Base-by-base conservation (phyloP, 768 basidiomycete genomes). In the Leccinum obscurum region DNA sequence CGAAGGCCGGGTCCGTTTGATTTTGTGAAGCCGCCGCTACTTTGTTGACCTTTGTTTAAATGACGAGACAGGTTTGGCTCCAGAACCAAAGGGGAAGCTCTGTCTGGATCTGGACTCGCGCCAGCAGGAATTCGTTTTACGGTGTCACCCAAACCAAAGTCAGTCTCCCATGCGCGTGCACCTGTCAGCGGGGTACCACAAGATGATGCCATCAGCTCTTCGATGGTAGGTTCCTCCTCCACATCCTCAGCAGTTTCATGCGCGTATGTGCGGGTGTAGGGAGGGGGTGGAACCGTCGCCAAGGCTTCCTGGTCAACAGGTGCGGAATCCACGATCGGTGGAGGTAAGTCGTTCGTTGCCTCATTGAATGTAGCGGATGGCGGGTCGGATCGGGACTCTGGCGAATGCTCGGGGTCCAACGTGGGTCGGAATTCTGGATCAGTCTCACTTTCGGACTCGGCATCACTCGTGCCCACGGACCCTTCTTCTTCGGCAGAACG, bases 101-200 rank as follows among this genome's bases (percentile, higher is more conserved):
- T n/a, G 11, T 15, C 48, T 9, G 51, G 14, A 13, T 58, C 59
- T 15, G 52, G 24, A 10, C 17, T 32, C 3, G 28, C 2, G 13
- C 57, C 30, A 56, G 28, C 24, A 41, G 72, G 61, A n/a, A 72
- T 44, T 10, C 65, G 68, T 52, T 74, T 74, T 15, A 74, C 67
- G 17, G 74, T 74, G 3, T 73, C 74, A 13, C 68, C 68, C 13
- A 73, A 24, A n/a, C 57, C 64, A 9, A 65, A 61, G 41, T 73
- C 72, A 22, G 64, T 70, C 37, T 73, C 72, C 74, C 72, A 73
- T 46, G 74, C 72, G 3, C 63, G 70, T 26, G 67, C 72, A 30
- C 74, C 72, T 52, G 34, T 61, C 26, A 75, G 48, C 20, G 72
- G 59, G 20, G 51, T 50, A 28, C 24, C n/a, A 3, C 59, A 56